These are phyloP conservation scores for Sporothrix pseudoabietina DNA, from an alignment of 2,329 filamentous ascomycete species.

Conservation along the genomic window DNA sequence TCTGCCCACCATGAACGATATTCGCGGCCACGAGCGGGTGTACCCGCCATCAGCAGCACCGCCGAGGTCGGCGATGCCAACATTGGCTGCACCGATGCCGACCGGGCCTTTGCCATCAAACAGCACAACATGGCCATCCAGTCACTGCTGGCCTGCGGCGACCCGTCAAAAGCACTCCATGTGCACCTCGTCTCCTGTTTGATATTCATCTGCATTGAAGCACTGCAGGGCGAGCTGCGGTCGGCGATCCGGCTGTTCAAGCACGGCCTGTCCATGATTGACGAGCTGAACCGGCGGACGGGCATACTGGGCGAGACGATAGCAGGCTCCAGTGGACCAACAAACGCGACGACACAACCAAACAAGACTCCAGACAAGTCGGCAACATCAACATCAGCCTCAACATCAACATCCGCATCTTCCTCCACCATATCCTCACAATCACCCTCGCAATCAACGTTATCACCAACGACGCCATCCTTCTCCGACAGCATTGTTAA, in stretches of 20 bases:
- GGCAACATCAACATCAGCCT: not conserved
- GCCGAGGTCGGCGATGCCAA: not conserved
- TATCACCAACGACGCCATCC: not conserved
- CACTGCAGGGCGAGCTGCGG: conserved; percentile 29
- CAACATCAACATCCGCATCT: not conserved
- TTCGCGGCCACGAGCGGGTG: not conserved
- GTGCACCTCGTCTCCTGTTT: conserved; percentile 32
- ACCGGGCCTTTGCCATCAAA: conserved; percentile 19
- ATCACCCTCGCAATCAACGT: not conserved
- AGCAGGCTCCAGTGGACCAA: not conserved
- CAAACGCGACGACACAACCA: not conserved
- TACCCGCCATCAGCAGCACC: not conserved
- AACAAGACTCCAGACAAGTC: not conserved
- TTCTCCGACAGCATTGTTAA: conserved; percentile 21
- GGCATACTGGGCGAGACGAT: not conserved
- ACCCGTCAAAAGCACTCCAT: conserved; percentile 1
- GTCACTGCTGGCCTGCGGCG: conserved; percentile 16
- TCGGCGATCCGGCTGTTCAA: conserved; percentile 31
- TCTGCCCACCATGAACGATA: conserved; percentile 32
- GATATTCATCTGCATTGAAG: conserved; percentile 32
- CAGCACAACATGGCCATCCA: conserved; percentile 31
- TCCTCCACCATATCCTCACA: not conserved
- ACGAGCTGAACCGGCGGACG: conserved; percentile 17
- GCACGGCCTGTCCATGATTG: conserved; percentile 28
- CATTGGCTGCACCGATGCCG: not conserved